These are phyloP conservation scores for Bipolaris victoriae DNA, from an alignment of 2,329 filamentous ascomycete species.

Conservation along the genomic window DNA sequence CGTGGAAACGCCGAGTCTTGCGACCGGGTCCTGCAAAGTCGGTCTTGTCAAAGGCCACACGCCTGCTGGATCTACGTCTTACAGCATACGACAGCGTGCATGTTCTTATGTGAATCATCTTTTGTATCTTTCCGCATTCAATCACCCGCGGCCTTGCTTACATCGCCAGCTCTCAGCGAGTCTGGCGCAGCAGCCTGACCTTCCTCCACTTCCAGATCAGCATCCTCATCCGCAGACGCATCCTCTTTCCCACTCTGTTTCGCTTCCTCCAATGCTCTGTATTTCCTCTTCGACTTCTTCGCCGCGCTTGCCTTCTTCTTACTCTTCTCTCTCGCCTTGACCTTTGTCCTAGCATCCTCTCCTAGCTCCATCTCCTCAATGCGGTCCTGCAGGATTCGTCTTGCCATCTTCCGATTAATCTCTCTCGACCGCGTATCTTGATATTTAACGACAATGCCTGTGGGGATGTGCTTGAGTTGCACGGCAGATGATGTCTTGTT, in stretches of 20 bases:
- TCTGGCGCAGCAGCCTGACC: slow-evolving; percentile 8
- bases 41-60: neutral
- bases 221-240: slow-evolving; percentile 58
- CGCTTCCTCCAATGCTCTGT: slow-evolving; percentile 62
- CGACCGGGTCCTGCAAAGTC: neutral
- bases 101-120: neutral
- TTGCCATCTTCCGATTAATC: slow-evolving; percentile 86
- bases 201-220: slow-evolving; percentile 24
- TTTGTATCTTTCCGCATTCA: neutral
- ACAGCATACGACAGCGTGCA: neutral
- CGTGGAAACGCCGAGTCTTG: neutral
- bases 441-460: slow-evolving; percentile 90
- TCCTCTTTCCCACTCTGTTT: slow-evolving; percentile 69
- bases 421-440: slow-evolving; percentile 86
- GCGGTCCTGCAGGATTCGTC: slow-evolving; percentile 75
- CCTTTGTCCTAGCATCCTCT: slow-evolving; percentile 67
- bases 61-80: no score
- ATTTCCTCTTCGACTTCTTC: slow-evolving; percentile 86
- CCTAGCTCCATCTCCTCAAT: slow-evolving; percentile 79
- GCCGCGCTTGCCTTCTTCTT: slow-evolving; percentile 75
- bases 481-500: slow-evolving; percentile 98
- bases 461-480: slow-evolving; percentile 87
- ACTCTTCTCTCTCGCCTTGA: slow-evolving; percentile 68
- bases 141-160: slow-evolving; percentile 1
- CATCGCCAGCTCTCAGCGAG: neutral